Conservation (phyloP, 495 filamentous ascomycete genomes). For the Aspergillus cristatus region DNA sequence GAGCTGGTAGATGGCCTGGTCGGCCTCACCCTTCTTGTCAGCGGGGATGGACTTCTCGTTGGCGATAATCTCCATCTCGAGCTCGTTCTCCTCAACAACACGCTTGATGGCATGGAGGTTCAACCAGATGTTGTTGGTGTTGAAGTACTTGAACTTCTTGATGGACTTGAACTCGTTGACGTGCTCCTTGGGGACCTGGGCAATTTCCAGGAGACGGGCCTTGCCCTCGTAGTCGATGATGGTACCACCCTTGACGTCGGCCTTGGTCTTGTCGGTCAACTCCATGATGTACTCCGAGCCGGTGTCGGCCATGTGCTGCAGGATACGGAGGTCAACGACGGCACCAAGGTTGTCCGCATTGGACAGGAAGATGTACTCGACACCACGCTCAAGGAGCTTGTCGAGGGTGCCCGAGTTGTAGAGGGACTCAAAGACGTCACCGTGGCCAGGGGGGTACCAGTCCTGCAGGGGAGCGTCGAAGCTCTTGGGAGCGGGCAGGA, state of each 20-base stretch:
- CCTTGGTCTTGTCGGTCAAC: conserved; percentile 99
- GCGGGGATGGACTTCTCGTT: conserved; percentile 98
- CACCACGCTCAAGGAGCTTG: conserved; percentile 84
- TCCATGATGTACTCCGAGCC: conserved; percentile 99
- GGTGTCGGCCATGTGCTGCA: conserved; percentile 98
- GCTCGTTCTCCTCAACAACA: conserved; percentile 95
- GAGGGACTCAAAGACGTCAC: conserved; percentile 98
- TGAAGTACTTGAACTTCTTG: conserved; percentile 99
- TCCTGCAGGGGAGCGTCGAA: conserved; percentile 82
- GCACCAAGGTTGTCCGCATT: conserved; percentile 99
- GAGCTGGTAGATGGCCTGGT: conserved; percentile 93
- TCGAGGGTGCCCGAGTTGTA: conserved; percentile 99
- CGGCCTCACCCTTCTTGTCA: conserved; percentile 99
- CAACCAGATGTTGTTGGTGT: conserved; percentile 99
- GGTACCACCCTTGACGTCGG: conserved; percentile 99
- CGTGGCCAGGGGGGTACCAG: conserved; percentile 98
- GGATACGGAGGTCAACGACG: conserved; percentile 91
- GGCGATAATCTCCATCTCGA: conserved; percentile 99
- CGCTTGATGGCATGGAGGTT: conserved; percentile 96
- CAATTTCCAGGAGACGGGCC: conserved; percentile 94
- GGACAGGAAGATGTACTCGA: conserved; percentile 97
- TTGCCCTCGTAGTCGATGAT: conserved; percentile 99
- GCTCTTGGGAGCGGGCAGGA: conserved; percentile 88
- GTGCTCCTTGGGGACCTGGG: conserved; percentile 99
- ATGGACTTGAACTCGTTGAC: conserved; percentile 99